Base-by-base conservation (phyloP, 306 rosid species). In the Astragalus membranaceus region DNA sequence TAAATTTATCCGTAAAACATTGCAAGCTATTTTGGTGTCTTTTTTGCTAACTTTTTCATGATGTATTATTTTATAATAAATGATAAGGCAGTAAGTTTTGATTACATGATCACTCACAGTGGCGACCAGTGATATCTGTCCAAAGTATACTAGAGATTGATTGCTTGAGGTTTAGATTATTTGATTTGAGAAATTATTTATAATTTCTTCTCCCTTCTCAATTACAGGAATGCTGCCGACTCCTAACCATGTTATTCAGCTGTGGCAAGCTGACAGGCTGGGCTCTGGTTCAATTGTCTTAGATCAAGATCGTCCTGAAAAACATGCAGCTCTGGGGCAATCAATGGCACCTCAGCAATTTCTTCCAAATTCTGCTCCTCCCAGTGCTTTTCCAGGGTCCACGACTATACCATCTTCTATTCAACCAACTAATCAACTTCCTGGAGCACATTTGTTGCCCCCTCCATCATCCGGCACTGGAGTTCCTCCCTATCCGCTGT, bases 401-500 rank as follows among this genome's bases (percentile, higher is more conserved):
- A 77, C 88, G 67, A 67, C 87, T 58, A 62, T 90, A 63, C 88
- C 96, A 35, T 71, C 96, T 64, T 75, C 97, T 76, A 89, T 75
- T 79, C 97, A 81, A 78, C 81, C 86, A 11, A 61, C 85, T 56
- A 88, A 70, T 84, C 92, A 77, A 76, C 93, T 77, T 11, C 73
- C 89, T 49, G 81, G 79, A 17, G 81, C 82, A 30, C 92, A 80
- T 70, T 71, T 88, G 23, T 54, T 88, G 80, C 90, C 87, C 16
- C 76, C 86, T 57, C 78, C 78, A 41, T 52, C 94, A 69, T 70
- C 94, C 42, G 75, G 63, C 62, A 57, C 73, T 12, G 62, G 83
- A 78, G 75, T 85, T 71, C 92, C 99, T 0, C 92, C 96, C 10
- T 94, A 94, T 83, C 97, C 99, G 5, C 66, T 94, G 84, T 91